phyloP scores from a whole-genome alignment of 768 basidiomycete species.

The Suillus spraguei region DNA sequence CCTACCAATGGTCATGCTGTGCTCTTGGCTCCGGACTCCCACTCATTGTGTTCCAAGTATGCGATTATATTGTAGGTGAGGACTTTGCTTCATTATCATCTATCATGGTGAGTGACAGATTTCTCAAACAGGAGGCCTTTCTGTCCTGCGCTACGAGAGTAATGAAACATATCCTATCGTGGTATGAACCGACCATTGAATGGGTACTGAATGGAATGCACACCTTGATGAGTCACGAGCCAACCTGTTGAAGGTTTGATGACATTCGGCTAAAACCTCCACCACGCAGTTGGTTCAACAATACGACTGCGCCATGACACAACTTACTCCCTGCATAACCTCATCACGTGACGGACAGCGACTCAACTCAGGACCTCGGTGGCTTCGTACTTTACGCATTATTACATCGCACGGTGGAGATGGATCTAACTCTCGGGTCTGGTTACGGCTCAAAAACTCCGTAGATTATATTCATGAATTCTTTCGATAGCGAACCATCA shows the following conservation, averaged over 20 bases:
- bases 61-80: not conserved
- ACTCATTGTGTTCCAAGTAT: slow-evolving; percentile 3
- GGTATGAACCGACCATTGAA: not conserved
- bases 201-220: not conserved
- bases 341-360: not conserved
- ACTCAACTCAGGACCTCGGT: not conserved
- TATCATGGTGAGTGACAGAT: not conserved
- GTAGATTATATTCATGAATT: not conserved
- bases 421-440: too few relatives aligned
- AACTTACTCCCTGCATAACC: not conserved
- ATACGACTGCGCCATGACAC: not conserved
- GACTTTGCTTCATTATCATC: not conserved
- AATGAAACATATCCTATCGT: not conserved
- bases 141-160: not conserved
- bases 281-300: not conserved
- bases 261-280: not conserved
- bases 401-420: not conserved
- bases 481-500: not conserved
- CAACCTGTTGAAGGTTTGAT: not conserved
- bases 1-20: not conserved
- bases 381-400: not conserved
- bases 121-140: not conserved
- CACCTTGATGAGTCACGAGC: not conserved
- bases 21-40: not conserved
- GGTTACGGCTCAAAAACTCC: not conserved